Evolutionary conservation across 176 grass and related monocot genomes (phyloP), one percentile per base, ranked within the genome.

Genomic region (Carex scoparia): DNA sequence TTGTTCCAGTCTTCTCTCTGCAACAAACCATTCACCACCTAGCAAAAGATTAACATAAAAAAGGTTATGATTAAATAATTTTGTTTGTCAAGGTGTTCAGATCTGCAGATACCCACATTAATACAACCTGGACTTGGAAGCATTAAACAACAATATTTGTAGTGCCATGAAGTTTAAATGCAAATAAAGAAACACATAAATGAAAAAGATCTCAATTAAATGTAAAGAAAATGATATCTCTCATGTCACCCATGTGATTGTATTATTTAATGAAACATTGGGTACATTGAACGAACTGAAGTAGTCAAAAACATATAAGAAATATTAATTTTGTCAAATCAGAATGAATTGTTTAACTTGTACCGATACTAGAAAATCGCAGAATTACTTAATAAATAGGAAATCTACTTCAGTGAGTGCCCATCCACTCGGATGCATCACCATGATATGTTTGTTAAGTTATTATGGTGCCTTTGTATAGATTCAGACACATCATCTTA

Each of bases 11-110:
- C 93, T 77, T 96, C 86, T 81, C 97, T 96, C 89, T 91, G 90
- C 71, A 99, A 86, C 28, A 99, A 84, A 46, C 97, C 97, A 91
- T 99, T 99, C 82, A 99, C 90, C 58, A 99, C 93, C 97, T 99
- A 44, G 3, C 79, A 80, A 80, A 90, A 40, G 38, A 40, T 40
- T 79, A 84, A 84, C 48, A 71, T 10, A 86, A 3, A 28, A 44
- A 16, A n/a, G 48, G 48, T 51, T 55, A 62, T 84, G 55, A 51
- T 12, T 44, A 37, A 78, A 57, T 32, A 7, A 57, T 78, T 16
- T 78, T 56, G 46, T 78, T 55, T 77, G 73, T 77, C 30, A 79
- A 57, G 11, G 53, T 35, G 49, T 56, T 1, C 30, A 35, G 51
- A 79, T 18, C 53, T 79, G 14, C 53, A 79, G 49, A 79, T 35